Conservation (phyloP, 78 protist genomes). For the Tieghemostelium lacteum region DNA sequence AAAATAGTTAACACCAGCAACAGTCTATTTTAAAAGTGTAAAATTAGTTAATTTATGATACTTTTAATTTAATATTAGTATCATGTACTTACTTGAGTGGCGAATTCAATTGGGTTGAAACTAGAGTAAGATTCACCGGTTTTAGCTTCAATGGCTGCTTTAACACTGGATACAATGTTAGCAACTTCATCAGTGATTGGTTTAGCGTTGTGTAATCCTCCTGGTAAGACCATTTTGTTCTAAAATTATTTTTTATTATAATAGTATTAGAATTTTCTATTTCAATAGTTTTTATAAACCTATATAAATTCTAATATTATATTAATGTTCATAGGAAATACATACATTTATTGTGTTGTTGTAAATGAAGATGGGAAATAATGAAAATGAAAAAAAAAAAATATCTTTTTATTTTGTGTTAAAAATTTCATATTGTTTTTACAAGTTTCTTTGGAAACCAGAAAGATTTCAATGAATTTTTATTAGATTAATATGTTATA, state of each 20-base stretch:
- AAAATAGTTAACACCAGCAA: constrained; percentile 58
- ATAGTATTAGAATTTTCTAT: background rate
- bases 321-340: no score
- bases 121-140: background rate
- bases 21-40: no score
- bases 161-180: background rate
- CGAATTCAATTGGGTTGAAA: constrained; percentile 4
- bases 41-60: background rate
- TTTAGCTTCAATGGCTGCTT: background rate
- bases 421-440: no score
- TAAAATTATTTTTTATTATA: background rate
- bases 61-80: background rate
- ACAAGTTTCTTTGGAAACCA: no score
- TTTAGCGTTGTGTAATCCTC: background rate
- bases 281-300: no score
- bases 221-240: background rate
- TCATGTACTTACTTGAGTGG: constrained; percentile 35
- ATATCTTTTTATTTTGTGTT: no score
- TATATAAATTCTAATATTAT: no score
- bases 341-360: no score
- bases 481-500: no score
- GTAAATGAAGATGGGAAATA: no score
- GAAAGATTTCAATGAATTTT: no score
- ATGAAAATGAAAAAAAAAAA: no score
- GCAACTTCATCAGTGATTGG: constrained; percentile 28